Percentiles rank a stretch among this genome's conserved stretches.
These are phyloP conservation scores for Micractinium conductrix DNA, from an alignment of 139 green algal species.

Conservation along the genomic window DNA sequence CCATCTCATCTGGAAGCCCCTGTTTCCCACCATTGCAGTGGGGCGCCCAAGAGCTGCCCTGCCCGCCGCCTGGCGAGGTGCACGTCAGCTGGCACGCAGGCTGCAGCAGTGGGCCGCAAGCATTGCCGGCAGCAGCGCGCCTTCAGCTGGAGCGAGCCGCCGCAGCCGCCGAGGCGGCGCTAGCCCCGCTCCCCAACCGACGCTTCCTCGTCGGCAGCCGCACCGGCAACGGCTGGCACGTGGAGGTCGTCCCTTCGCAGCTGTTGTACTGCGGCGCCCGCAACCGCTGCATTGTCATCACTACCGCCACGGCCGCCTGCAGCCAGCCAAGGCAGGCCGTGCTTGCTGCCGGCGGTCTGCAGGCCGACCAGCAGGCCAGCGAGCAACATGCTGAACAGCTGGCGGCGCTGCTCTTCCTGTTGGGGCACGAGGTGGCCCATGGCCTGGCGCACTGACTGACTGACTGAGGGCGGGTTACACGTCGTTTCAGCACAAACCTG, in stretches of 20 bases:
- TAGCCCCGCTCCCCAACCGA: not conserved
- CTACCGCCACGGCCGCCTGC: not conserved
- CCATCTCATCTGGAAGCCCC: too few relatives aligned
- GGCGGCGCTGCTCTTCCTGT: constrained; percentile 2
- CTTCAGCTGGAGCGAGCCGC: not conserved
- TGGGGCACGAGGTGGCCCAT: not conserved
- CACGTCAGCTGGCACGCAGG: not conserved
- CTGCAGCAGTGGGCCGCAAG: not conserved
- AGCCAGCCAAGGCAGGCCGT: not conserved
- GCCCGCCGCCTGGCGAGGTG: not conserved
- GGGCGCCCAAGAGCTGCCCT: not conserved
- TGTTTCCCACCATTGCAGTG: not conserved
- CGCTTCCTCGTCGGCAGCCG: not conserved
- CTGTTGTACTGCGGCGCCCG: not conserved
- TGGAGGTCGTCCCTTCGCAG: not conserved
- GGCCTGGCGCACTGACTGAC: not conserved
- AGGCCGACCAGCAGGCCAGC: not conserved
- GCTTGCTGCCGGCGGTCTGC: not conserved
- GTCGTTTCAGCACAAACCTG: too few relatives aligned
- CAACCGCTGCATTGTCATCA: not conserved
- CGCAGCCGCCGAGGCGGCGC: not conserved
- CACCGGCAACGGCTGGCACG: not conserved
- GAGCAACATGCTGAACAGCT: too few relatives aligned
- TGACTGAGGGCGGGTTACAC: too few relatives aligned
- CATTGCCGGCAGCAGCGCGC: not conserved